A percentile compares a stretch with the other conserved stretches of the same genome.
phyloP scores from a whole-genome alignment of 1,139 yeast genomes.

The Yamadazyma triangularis region DNA sequence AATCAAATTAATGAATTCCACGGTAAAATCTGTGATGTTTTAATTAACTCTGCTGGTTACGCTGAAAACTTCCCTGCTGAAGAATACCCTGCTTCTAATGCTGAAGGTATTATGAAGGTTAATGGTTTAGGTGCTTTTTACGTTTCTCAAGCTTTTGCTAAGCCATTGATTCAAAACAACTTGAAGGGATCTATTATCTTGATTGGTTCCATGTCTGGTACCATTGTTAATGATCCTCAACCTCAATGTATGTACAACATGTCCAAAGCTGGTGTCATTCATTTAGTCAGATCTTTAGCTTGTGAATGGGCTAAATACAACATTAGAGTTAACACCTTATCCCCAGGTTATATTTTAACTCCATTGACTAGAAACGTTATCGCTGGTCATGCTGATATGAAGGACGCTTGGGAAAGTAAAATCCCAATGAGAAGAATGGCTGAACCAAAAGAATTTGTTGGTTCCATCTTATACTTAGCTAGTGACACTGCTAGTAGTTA shows the following conservation, averaged over 20 bases:
- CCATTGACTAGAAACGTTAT: slow-evolving; percentile 47
- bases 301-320: slow-evolving; percentile 51
- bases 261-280: slow-evolving; percentile 50
- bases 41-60: slow-evolving; percentile 81
- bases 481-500: slow-evolving; percentile 41
- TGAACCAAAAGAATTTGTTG: slow-evolving; percentile 48
- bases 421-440: slow-evolving; percentile 51
- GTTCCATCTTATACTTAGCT: slow-evolving; percentile 45
- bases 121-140: slow-evolving; percentile 74
- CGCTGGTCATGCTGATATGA: slow-evolving; percentile 42
- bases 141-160: slow-evolving; percentile 58
- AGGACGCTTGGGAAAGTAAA: slow-evolving; percentile 45
- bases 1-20: slow-evolving; percentile 51
- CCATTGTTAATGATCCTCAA: slow-evolving; percentile 49
- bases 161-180: slow-evolving; percentile 58
- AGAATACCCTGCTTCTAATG: slow-evolving; percentile 68
- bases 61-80: slow-evolving; percentile 76
- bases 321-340: slow-evolving; percentile 44
- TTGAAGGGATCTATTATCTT: slow-evolving; percentile 44
- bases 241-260: slow-evolving; percentile 49
- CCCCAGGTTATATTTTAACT: slow-evolving; percentile 47
- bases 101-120: slow-evolving; percentile 66
- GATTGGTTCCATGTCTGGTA: slow-evolving; percentile 48
- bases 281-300: slow-evolving; percentile 44
- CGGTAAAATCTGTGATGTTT: slow-evolving; percentile 56